Conservation (phyloP, 345 rosid species). For the Ailanthus altissimus region DNA sequence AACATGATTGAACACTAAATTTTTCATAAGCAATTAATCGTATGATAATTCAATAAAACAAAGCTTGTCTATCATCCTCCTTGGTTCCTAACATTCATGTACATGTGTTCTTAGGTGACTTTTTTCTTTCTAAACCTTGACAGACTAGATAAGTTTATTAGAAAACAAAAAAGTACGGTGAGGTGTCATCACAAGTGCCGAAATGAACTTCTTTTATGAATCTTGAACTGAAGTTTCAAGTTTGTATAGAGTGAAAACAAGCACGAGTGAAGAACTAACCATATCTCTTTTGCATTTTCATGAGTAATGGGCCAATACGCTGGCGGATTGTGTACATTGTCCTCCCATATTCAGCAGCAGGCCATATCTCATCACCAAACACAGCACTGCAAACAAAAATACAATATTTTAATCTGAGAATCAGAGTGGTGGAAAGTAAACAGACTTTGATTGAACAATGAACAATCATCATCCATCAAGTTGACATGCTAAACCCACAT, state of each 20-base stretch:
- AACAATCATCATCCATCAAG: not conserved
- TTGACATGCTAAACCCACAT: not conserved
- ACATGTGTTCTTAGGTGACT: not conserved
- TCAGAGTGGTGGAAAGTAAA: not conserved
- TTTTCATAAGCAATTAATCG: not conserved
- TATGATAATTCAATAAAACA: not conserved
- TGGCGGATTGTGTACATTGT: constrained; percentile 97
- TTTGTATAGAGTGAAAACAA: constrained; percentile 7
- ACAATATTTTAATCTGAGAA: constrained; percentile 17
- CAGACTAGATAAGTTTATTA: not conserved
- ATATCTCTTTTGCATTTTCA: constrained; percentile 83
- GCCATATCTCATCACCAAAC: constrained; percentile 98
- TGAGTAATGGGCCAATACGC: constrained; percentile 85
- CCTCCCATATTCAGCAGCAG: constrained; percentile 96
- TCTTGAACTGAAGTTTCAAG: not conserved
- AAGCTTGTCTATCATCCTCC: too few species aligned
- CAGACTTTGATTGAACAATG: not conserved
- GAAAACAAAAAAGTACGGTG: not conserved
- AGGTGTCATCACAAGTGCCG: not conserved
- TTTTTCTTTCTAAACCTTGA: not conserved
- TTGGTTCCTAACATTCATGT: not conserved
- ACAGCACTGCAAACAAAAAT: constrained; percentile 80
- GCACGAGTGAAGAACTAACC: constrained; percentile 42
- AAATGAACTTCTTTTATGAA: not conserved
- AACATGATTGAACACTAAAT: not conserved